Base-by-base conservation (phyloP, 1,284 basidiomycete genomes). In the Porphyrellus sp. region DNA sequence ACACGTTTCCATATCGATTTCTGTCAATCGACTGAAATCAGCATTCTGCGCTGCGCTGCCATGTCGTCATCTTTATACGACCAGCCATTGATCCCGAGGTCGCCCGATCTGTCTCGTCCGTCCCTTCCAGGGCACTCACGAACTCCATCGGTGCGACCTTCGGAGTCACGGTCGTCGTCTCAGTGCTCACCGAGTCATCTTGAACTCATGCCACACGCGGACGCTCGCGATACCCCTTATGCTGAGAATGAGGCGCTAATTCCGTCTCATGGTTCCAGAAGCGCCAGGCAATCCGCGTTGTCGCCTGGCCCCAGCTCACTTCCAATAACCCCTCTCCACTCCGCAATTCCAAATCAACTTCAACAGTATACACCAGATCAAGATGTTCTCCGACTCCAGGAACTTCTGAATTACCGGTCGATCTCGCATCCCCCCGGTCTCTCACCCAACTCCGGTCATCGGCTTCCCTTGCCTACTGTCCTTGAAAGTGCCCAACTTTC, bases 401-500 rank as follows among this genome's bases (percentile, higher is more conserved):
- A 46, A 28, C 28, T 66, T 55, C 40, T 77, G 62, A 76, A 68
- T 71, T 55, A 57, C 53, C 66, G 63, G 56, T 61, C 67, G 35
- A 59, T 62, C 53, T 56, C 64, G 52, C 61, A 71, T 63, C 58
- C 20, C 46, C 61, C 66, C 57, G 67, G 67, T 59, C 63, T 58
- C 11, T 65, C 67, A 23, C 59, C 64, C 51, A 55, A 58, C 49
- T 40, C 40, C 40, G 58, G 60, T 62, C 65, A 70, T 43, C 63
- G 72, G 66, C 63, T 72, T 62, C 67, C 60, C 28, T 60, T 63
- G 53, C 61, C 63, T 52, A 39, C 41, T 56, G 35, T 44, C 39
- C 65, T 72, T 73, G 76, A 69, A 72, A 74, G 72, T 72, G 57
- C 53, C 35, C 31, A 52, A 67, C 72, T 75, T 70, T 69, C 76